Percentiles rank a stretch among this genome's conserved stretches.
phyloP scores from a whole-genome alignment of 108 stramenopile genomes.

The Epipyxis sp. region DNA sequence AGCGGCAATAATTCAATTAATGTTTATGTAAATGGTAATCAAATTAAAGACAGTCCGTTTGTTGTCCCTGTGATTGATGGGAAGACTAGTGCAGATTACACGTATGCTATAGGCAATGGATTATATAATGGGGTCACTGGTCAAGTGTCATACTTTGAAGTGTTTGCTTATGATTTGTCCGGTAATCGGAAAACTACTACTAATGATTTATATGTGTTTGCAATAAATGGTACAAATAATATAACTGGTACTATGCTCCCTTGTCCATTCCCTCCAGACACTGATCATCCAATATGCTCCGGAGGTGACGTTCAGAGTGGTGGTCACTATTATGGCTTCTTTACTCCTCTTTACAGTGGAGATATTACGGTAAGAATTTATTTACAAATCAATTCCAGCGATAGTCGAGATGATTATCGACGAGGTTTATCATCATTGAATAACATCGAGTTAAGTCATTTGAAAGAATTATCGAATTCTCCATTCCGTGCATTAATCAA shows the following conservation, averaged over 20 bases:
- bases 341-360: neutral
- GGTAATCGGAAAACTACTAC: constrained; percentile 5
- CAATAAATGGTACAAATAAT: neutral
- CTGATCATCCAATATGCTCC: neutral
- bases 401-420: too few relatives aligned
- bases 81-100: constrained; percentile 50
- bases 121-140: constrained; percentile 66
- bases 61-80: constrained; percentile 53
- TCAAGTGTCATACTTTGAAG: constrained; percentile 21
- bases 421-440: too few relatives aligned
- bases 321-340: constrained; percentile 12
- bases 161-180: constrained; percentile 19
- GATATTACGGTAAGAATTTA: neutral
- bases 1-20: constrained; percentile 61
- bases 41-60: constrained; percentile 63
- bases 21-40: constrained; percentile 42
- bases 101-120: constrained; percentile 51
- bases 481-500: constrained; percentile 1
- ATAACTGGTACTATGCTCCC: constrained; percentile 17
- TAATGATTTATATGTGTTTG: constrained; percentile 5
- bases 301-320: neutral
- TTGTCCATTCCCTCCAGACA: neutral
- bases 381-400: too few relatives aligned
- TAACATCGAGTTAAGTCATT: neutral
- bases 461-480: constrained; percentile 15